Conservation (phyloP, 208 protist species). For the Tritrichomonas musculus region DNA sequence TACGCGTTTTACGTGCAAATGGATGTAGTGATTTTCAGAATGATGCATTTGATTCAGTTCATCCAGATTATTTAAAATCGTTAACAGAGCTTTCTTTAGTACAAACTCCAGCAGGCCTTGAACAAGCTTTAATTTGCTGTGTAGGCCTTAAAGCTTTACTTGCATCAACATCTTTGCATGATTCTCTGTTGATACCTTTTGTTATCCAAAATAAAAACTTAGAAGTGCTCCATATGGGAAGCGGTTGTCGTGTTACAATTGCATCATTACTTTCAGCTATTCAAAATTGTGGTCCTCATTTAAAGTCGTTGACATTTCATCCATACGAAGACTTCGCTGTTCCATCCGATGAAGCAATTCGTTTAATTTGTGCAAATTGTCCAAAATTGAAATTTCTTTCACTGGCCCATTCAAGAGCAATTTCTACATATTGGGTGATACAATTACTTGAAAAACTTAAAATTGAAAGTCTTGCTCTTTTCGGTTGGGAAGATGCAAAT, state of each 20-base stretch:
- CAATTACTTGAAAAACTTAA: neutral
- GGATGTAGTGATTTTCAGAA: neutral
- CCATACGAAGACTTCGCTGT: neutral
- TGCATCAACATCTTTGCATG: neutral
- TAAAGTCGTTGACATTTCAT: constrained; percentile 5
- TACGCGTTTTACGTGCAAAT: neutral
- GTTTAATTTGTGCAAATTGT: neutral
- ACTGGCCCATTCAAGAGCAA: neutral
- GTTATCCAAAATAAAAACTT: neutral
- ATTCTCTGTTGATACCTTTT: neutral
- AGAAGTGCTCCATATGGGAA: constrained; percentile 1
- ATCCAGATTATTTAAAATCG: neutral
- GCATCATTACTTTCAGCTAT: neutral
- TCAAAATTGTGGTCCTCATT: neutral
- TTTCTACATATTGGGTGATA: constrained; percentile 9
- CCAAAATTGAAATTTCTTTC: neutral
- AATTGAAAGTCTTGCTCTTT: neutral
- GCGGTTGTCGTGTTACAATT: neutral
- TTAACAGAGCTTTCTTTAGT: neutral
- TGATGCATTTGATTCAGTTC: neutral
- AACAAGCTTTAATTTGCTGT: neutral
- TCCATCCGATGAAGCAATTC: neutral
- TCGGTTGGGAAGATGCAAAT: constrained; percentile 17
- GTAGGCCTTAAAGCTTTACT: neutral
- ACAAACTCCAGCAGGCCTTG: neutral